A percentile compares a stretch with the other conserved stretches of the same genome.
Evolutionary conservation across 2,329 filamentous ascomycete species (phyloP).

Genomic region (Davidsoniella eucalypti): DNA sequence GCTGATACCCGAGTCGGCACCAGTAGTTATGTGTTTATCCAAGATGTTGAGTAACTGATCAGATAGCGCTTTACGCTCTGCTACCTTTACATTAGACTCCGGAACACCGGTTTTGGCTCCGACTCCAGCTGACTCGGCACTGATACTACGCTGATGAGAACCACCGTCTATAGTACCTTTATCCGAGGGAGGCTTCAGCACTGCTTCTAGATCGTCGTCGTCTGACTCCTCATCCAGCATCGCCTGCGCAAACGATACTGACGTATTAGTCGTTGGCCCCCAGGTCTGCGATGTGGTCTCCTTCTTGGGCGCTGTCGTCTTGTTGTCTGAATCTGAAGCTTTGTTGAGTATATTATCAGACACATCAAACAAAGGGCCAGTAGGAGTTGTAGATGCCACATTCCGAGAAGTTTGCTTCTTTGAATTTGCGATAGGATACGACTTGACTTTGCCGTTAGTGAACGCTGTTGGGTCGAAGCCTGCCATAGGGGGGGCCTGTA

Average conservation of each 20-base stretch:
- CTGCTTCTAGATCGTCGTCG: background rate
- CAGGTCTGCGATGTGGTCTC: background rate
- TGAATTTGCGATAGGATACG: background rate
- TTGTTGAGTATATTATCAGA: constrained; percentile 3
- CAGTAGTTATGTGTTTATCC: constrained; percentile 8
- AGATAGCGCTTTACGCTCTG: constrained; percentile 10
- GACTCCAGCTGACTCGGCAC: no score
- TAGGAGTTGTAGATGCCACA: background rate
- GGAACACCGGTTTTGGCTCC: no score
- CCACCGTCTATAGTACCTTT: no score
- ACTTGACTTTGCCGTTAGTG: background rate
- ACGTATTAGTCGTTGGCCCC: background rate
- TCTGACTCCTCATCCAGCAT: constrained; percentile 6
- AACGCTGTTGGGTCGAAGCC: constrained; percentile 1
- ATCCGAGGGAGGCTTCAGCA: no score
- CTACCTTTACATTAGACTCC: no score
- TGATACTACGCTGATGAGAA: no score
- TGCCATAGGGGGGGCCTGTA: background rate
- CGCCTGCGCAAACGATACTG: constrained; percentile 3
- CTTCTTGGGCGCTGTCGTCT: background rate
- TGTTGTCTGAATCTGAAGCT: background rate
- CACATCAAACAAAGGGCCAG: background rate
- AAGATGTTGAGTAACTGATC: constrained; percentile 12
- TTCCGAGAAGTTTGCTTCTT: background rate
- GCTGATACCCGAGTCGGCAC: background rate